These are phyloP conservation scores for Erysimum cheiri DNA, from an alignment of 441 rosid species.

Conservation along the genomic window DNA sequence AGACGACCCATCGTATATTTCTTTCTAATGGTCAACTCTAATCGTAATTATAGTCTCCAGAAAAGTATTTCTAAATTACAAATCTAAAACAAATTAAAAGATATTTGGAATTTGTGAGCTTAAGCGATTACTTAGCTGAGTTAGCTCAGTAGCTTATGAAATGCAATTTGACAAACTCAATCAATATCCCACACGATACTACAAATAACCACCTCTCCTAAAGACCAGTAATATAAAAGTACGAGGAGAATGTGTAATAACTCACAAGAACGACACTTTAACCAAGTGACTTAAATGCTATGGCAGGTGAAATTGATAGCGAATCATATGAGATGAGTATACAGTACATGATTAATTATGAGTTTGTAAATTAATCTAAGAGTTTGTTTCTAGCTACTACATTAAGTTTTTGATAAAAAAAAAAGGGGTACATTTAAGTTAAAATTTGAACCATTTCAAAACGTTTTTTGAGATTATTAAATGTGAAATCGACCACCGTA, in stretches of 20 bases:
- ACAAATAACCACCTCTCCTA: neutral
- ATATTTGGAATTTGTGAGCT: neutral
- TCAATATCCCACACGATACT: too few species aligned
- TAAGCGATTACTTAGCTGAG: neutral
- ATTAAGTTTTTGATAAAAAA: too few species aligned
- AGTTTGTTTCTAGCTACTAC: too few species aligned
- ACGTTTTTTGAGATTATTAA: neutral
- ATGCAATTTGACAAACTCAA: neutral
- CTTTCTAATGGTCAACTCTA: too few species aligned
- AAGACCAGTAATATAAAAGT: constrained; percentile 1
- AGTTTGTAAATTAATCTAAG: neutral
- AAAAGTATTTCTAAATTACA: too few species aligned
- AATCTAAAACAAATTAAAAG: too few species aligned
- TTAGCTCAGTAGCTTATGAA: neutral
- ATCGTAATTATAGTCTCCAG: too few species aligned
- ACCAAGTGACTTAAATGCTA: neutral
- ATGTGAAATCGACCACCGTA: constrained; percentile 3
- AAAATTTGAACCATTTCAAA: neutral
- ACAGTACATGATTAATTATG: neutral
- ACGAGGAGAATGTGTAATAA: constrained; percentile 9
- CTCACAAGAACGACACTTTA: neutral
- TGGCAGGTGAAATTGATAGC: neutral
- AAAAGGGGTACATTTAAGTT: neutral
- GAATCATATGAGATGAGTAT: neutral
- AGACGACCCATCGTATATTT: too few species aligned